These are phyloP conservation scores for Verticillium tricorpus DNA, from an alignment of 2,329 filamentous ascomycete species.

Conservation along the genomic window DNA sequence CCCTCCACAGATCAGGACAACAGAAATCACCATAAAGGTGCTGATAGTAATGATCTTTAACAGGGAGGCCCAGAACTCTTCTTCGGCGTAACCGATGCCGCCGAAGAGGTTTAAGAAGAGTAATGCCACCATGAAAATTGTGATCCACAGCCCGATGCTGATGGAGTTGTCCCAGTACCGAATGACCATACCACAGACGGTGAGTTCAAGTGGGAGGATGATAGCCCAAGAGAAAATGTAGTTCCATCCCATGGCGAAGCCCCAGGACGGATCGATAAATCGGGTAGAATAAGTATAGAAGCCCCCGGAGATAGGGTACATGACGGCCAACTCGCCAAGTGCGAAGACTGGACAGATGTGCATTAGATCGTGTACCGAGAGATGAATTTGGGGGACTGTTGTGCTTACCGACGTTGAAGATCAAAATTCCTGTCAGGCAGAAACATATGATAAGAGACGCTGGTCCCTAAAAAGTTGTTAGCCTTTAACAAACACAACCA, in stretches of 20 bases:
- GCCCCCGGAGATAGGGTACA: conserved; percentile 51
- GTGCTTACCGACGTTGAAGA: conserved; percentile 47
- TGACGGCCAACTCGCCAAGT: conserved; percentile 49
- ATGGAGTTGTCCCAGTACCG: conserved; percentile 36
- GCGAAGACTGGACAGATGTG: conserved; percentile 33
- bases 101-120: conserved; percentile 53
- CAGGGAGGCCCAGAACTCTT: conserved; percentile 54
- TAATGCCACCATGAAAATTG: conserved; percentile 48
- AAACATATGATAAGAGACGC: conserved; percentile 43
- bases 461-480: conserved; percentile 26
- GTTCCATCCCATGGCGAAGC: conserved; percentile 43
- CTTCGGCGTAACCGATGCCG: conserved; percentile 49
- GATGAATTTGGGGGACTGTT: conserved; percentile 6
- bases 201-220: conserved; percentile 40
- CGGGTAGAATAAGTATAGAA: conserved; percentile 52
- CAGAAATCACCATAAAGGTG: conserved; percentile 59
- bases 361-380: conserved; percentile 21
- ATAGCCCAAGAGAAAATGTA: conserved; percentile 39
- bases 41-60: conserved; percentile 54
- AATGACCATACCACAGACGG: conserved; percentile 44
- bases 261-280: conserved; percentile 50
- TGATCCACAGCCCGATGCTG: conserved; percentile 46
- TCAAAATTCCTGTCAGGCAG: conserved; percentile 53
- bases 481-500: too few relatives aligned
- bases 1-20: conserved; percentile 56